Conservation (phyloP, 345 rosid genomes). For the Firmiana major region DNA sequence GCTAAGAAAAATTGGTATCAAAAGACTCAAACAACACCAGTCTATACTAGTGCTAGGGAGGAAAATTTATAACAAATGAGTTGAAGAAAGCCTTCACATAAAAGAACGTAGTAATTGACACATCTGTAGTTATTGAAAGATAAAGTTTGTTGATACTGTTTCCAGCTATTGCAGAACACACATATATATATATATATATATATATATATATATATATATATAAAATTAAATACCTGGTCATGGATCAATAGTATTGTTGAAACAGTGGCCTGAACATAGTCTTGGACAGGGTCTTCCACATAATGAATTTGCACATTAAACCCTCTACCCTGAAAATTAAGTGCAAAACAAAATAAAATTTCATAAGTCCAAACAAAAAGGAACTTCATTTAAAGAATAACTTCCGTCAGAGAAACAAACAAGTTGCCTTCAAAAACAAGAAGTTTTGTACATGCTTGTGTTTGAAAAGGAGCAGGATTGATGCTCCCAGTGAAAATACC, state of each 20-base stretch:
- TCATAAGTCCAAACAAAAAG: background rate
- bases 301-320: conserved; percentile 76
- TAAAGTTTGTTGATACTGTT: background rate
- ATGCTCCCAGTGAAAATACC: conserved; percentile 37
- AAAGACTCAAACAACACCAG: background rate
- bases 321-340: conserved; percentile 79
- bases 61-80: background rate
- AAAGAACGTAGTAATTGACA: background rate
- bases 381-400: background rate
- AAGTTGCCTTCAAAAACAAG: background rate
- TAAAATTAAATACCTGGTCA: conserved; percentile 49
- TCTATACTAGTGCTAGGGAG: background rate
- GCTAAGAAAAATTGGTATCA: background rate
- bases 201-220: no score
- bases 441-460: background rate
- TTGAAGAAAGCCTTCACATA: background rate
- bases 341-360: conserved; percentile 6
- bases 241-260: conserved; percentile 74
- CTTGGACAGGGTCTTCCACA: conserved; percentile 85
- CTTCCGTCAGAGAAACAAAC: background rate
- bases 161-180: background rate
- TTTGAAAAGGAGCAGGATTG: background rate
- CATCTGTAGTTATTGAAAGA: background rate
- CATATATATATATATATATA: no score
- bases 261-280: conserved; percentile 71